Conservation (phyloP, 257 asterid genomes). For the Parsonsia alboflavescens region DNA sequence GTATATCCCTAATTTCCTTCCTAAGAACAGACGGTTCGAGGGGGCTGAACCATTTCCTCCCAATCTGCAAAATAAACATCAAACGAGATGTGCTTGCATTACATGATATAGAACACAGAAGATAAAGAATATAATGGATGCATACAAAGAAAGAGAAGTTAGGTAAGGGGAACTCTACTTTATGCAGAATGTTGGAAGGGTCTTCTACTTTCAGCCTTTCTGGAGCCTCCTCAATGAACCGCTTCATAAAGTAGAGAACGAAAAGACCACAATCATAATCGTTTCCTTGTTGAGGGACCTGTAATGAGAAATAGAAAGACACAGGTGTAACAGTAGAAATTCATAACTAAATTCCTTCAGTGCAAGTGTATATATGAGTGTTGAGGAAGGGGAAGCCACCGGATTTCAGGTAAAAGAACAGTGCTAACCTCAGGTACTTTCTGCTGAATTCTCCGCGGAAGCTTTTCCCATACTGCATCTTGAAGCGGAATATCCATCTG, state of each 20-base stretch:
- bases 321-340: conserved; percentile 13
- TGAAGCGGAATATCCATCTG: conserved; percentile 44
- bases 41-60: conserved; percentile 75
- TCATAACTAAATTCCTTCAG: background rate
- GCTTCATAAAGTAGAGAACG: conserved; percentile 82
- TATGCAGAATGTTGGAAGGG: conserved; percentile 11
- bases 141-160: background rate
- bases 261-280: conserved; percentile 89
- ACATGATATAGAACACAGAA: background rate
- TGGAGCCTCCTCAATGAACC: conserved; percentile 65
- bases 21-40: conserved; percentile 76
- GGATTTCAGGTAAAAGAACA: background rate
- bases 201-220: conserved; percentile 55
- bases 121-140: background rate
- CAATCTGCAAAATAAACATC: conserved; percentile 56
- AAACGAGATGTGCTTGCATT: background rate
- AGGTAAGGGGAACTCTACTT: conserved; percentile 5
- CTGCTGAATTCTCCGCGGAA: conserved; percentile 47
- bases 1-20: conserved; percentile 35
- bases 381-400: background rate
- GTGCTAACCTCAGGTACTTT: conserved; percentile 53
- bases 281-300: conserved; percentile 92
- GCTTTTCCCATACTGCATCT: conserved; percentile 52
- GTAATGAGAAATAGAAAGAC: conserved; percentile 11
- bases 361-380: background rate